These are phyloP conservation scores for Monilinia fructicola DNA, from an alignment of 2,329 filamentous ascomycete genomes.

Conservation along the genomic window DNA sequence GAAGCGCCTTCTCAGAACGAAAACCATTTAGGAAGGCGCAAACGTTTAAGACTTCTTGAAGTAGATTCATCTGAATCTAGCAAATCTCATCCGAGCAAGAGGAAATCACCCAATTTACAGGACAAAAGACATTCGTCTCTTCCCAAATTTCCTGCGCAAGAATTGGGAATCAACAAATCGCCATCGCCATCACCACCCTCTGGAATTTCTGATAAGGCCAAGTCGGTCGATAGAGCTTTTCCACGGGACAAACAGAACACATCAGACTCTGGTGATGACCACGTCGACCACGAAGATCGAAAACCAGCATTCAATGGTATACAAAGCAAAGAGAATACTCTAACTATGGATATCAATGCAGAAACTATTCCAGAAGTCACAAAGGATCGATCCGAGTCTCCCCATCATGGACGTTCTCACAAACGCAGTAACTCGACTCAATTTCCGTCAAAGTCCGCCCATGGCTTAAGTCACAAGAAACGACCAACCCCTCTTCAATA, in stretches of 20 bases:
- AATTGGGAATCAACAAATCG: constrained; percentile 49
- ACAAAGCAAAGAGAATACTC: constrained; percentile 29
- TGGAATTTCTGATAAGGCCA: constrained; percentile 40
- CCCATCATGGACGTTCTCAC: constrained; percentile 55
- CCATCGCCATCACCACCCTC: constrained; percentile 39
- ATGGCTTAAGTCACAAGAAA: constrained; percentile 60
- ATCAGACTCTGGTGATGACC: constrained; percentile 38
- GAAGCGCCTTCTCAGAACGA: constrained; percentile 34
- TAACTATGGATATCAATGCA: constrained; percentile 28
- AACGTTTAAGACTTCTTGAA: constrained; percentile 43
- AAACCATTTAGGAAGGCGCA: constrained; percentile 48
- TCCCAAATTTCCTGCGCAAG: constrained; percentile 49
- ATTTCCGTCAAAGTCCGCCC: constrained; percentile 54
- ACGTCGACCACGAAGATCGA: constrained; percentile 27
- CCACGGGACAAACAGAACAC: constrained; percentile 46
- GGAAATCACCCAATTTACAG: constrained; percentile 51
- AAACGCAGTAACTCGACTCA: constrained; percentile 66
- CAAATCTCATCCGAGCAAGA: constrained; percentile 16
- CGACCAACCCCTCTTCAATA: constrained; percentile 61
- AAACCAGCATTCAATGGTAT: constrained; percentile 32
- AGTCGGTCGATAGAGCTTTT: constrained; percentile 40
- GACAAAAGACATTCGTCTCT: constrained; percentile 38
- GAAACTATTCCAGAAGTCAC: constrained; percentile 25
- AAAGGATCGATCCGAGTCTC: constrained; percentile 54
- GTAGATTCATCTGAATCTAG: constrained; percentile 15